Evolutionary conservation across 129 eudicot species (phyloP).

Genomic region (Saposhnikovia divaricata): DNA sequence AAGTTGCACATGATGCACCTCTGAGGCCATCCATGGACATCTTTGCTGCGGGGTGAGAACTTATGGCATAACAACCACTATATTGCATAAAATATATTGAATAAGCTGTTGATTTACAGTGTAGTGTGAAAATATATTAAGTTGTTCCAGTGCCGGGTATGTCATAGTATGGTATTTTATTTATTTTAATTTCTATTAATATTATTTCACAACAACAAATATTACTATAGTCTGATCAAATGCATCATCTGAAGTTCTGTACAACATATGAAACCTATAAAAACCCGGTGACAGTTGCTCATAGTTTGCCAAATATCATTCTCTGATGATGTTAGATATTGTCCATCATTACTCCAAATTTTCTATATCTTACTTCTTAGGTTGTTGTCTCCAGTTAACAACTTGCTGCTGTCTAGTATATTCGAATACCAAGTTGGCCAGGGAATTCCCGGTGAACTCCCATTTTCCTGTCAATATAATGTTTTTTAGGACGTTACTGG

Average conservation of each 20-base stretch:
- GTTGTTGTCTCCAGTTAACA: not conserved
- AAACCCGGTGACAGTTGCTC: not conserved
- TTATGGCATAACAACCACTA: not conserved
- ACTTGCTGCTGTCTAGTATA: not conserved
- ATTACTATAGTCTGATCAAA: not conserved
- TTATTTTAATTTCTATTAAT: not conserved
- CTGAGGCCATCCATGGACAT: constrained; percentile 95
- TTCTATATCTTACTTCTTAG: not conserved
- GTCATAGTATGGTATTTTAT: not conserved
- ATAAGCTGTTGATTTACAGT: not conserved
- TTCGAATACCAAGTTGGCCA: not conserved
- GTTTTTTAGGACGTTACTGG: not conserved
- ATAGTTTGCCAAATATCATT: not conserved
- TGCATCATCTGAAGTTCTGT: not conserved
- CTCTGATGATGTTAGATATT: not conserved
- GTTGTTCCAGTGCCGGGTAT: not conserved
- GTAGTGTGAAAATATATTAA: not conserved
- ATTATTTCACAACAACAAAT: not conserved
- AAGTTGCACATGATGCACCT: constrained; percentile 74
- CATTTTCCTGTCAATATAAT: not conserved
- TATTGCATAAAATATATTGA: not conserved
- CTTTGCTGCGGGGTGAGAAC: constrained; percentile 85
- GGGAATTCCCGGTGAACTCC: too few species aligned
- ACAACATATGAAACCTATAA: not conserved
- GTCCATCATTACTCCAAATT: not conserved